Evolutionary conservation across 108 stramenopile species (phyloP).

Genomic region (Nannochloropsis granulata): DNA sequence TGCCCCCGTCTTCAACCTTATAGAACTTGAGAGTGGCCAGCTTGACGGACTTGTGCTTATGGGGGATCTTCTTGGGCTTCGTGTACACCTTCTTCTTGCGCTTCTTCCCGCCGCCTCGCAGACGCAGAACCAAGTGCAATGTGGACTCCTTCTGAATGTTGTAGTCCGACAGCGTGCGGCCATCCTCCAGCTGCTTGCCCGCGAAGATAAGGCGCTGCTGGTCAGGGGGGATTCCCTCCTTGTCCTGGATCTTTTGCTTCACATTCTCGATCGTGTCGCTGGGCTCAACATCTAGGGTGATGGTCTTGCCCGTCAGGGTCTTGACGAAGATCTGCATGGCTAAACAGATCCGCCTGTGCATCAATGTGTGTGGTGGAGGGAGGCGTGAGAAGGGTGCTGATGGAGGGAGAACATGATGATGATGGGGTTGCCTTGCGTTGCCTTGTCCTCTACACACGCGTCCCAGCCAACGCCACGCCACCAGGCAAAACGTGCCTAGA

Average conservation of each 20-base stretch:
- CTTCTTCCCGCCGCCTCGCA: slow-evolving; percentile 55
- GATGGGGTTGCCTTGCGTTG: too few species aligned
- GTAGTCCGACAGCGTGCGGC: slow-evolving; percentile 76
- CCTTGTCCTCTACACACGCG: too few species aligned
- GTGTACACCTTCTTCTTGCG: slow-evolving; percentile 60
- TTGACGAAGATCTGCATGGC: slow-evolving; percentile 44
- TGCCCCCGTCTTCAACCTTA: slow-evolving; percentile 88
- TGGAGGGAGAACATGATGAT: too few species aligned
- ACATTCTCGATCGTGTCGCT: slow-evolving; percentile 97
- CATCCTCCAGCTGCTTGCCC: slow-evolving; percentile 85
- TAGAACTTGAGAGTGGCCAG: slow-evolving; percentile 97
- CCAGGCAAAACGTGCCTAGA: too few species aligned
- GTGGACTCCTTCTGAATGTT: slow-evolving; percentile 93
- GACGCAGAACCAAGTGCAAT: slow-evolving; percentile 84
- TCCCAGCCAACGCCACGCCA: too few species aligned
- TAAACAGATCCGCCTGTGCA: not conserved
- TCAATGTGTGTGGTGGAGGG: not conserved
- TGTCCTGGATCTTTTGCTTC: slow-evolving; percentile 98
- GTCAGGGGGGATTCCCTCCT: slow-evolving; percentile 95
- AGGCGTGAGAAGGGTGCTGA: not conserved
- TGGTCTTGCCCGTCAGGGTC: slow-evolving; percentile 93
- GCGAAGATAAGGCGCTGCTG: slow-evolving; percentile 90
- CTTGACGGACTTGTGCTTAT: slow-evolving; percentile 75
- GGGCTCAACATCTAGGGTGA: slow-evolving; percentile 96
- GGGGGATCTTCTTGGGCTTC: slow-evolving; percentile 99